Conservation (phyloP, 176 grass and related monocot species). For the Carex myosuroides region DNA sequence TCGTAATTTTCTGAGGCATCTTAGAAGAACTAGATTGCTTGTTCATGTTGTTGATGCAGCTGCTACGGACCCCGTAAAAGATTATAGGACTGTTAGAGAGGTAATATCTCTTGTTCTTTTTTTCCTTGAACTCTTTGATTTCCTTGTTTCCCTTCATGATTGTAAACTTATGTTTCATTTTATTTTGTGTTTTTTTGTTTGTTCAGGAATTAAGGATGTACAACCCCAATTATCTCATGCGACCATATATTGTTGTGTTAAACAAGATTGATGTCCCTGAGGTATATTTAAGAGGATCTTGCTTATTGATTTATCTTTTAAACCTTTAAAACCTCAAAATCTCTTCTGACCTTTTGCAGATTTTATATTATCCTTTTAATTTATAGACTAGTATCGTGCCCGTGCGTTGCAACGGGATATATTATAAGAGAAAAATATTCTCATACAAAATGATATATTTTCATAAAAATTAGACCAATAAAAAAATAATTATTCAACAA, state of each 20-base stretch:
- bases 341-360: neutral
- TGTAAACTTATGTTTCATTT: neutral
- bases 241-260: constrained; percentile 80
- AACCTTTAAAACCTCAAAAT: neutral
- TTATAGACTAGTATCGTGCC: no score
- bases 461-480: no score
- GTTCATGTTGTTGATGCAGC: constrained; percentile 96
- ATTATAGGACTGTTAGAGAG: constrained; percentile 96
- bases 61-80: constrained; percentile 61
- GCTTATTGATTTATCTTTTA: neutral
- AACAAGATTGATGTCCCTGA: constrained; percentile 97
- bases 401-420: no score
- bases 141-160: neutral
- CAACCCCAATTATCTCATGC: constrained; percentile 79
- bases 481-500: no score
- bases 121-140: neutral
- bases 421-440: no score
- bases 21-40: constrained; percentile 88
- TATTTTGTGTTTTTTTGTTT: neutral
- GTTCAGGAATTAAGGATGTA: constrained; percentile 98
- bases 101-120: constrained; percentile 39
- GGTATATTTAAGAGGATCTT: constrained; percentile 28
- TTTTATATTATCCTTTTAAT: neutral
- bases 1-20: constrained; percentile 91
- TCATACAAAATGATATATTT: no score